Evolutionary conservation across 352 stramenopile genomes (phyloP).

Genomic region (Phytophthora brassicae): DNA sequence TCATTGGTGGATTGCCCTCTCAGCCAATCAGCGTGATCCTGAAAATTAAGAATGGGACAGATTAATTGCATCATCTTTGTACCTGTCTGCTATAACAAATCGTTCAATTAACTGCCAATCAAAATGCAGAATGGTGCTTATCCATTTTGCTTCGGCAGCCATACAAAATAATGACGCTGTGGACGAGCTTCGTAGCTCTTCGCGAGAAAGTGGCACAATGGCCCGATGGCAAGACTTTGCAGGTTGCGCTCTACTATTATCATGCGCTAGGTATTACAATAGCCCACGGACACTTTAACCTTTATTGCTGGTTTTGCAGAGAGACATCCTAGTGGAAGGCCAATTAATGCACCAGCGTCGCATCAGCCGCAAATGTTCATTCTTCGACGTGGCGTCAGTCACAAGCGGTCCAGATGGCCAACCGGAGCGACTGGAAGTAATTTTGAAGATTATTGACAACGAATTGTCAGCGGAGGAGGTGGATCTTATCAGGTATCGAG

Average conservation of each 20-base stretch:
- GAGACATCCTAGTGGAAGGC: slow-evolving; percentile 57
- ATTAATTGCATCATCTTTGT: no score
- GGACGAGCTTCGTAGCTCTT: slow-evolving; percentile 55
- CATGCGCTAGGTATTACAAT: no score
- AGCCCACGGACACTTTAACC: background rate
- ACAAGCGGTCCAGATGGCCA: slow-evolving; percentile 12
- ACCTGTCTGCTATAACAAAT: slow-evolving; percentile 18
- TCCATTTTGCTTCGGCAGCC: slow-evolving; percentile 7
- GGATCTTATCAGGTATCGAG: slow-evolving; percentile 54
- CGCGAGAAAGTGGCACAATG: slow-evolving; percentile 34
- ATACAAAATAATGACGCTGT: slow-evolving; percentile 38
- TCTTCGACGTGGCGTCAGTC: slow-evolving; percentile 66
- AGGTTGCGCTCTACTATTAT: background rate
- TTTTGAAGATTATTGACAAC: slow-evolving; percentile 75
- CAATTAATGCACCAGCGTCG: slow-evolving; percentile 76
- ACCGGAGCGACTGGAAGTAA: slow-evolving; percentile 60
- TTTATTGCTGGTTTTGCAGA: background rate
- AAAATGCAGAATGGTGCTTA: background rate
- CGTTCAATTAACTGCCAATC: slow-evolving; percentile 17
- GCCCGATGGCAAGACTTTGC: slow-evolving; percentile 13
- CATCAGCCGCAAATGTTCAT: slow-evolving; percentile 74
- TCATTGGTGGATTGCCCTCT: no score
- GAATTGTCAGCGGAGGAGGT: slow-evolving; percentile 67
- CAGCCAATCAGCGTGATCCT: no score
- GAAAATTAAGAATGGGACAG: no score